Conservation (phyloP, 345 rosid genomes). For the Populus nigra region DNA sequence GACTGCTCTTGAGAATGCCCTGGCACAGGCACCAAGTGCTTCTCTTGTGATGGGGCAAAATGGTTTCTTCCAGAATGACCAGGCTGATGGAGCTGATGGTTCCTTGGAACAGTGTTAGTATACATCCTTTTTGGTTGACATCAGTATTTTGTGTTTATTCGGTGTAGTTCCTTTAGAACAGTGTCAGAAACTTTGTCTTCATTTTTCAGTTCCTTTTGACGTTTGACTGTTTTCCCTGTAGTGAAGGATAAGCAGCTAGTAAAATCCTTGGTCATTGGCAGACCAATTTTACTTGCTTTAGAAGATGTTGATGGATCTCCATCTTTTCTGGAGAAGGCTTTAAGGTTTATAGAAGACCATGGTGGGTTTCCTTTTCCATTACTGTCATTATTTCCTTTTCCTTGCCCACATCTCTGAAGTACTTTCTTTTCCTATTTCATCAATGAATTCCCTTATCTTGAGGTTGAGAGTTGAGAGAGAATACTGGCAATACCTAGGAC, state of each 20-base stretch:
- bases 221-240: constrained; percentile 24
- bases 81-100: constrained; percentile 49
- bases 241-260: constrained; percentile 57
- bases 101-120: constrained; percentile 41
- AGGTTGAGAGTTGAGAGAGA: neutral
- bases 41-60: constrained; percentile 72
- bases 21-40: constrained; percentile 84
- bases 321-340: constrained; percentile 96
- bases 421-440: neutral
- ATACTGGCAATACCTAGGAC: neutral
- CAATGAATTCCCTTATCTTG: neutral
- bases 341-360: constrained; percentile 79
- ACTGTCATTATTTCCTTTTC: neutral
- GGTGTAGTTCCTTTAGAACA: neutral
- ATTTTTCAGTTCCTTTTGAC: neutral
- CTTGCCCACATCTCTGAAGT: neutral
- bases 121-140: neutral
- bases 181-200: neutral
- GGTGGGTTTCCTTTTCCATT: constrained; percentile 48
- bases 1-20: constrained; percentile 83
- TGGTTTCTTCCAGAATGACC: constrained; percentile 68
- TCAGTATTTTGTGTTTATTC: neutral
- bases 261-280: constrained; percentile 59
- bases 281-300: constrained; percentile 87
- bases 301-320: constrained; percentile 99